These are phyloP conservation scores for Triticum aestivum DNA, from an alignment of 176 grass and related monocot genomes.

Conservation along the genomic window DNA sequence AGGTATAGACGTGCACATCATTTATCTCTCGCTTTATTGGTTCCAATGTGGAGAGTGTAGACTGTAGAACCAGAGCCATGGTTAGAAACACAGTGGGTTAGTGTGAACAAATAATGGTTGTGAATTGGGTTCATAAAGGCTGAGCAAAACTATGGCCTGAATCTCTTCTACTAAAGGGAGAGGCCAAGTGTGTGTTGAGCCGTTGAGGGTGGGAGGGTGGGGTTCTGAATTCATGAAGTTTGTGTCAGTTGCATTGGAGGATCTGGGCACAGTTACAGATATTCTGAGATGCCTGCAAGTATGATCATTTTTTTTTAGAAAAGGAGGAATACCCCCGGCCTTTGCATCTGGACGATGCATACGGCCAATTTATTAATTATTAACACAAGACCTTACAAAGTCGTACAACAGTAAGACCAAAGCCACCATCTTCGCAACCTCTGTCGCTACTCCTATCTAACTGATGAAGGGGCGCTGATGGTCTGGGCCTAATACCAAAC, in stretches of 20 bases:
- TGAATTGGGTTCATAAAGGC: background rate
- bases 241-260: background rate
- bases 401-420: no score
- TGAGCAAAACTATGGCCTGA: background rate
- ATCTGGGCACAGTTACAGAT: background rate
- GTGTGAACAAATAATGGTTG: background rate
- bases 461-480: no score
- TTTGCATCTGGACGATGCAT: no score
- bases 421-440: no score
- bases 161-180: background rate
- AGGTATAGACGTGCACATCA: slow-evolving; percentile 24
- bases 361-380: no score
- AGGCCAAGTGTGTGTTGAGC: background rate
- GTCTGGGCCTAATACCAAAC: no score
- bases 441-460: no score
- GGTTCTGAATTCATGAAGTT: background rate
- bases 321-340: no score
- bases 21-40: background rate
- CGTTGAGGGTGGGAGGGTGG: background rate
- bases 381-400: no score
- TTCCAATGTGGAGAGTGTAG: background rate
- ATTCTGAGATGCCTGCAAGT: background rate
- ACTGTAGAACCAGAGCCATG: background rate
- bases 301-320: no score
- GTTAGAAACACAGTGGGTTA: background rate